Base-by-base conservation (phyloP, 139 green algal genomes). In the Ulvella scutata region DNA sequence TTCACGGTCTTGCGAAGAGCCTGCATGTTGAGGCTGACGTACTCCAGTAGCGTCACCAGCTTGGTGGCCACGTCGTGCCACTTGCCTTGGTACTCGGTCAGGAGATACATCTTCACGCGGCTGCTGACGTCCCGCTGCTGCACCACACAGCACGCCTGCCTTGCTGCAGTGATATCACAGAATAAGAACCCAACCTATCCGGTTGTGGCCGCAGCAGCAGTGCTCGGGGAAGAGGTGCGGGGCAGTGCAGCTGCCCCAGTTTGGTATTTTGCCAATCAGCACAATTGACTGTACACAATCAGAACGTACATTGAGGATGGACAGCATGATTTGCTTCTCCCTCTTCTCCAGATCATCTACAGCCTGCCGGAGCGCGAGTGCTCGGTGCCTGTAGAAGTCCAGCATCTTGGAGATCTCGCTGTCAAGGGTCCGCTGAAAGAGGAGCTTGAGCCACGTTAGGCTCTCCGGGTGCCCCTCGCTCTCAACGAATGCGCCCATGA, bases 1-100 rank as follows among this genome's bases (percentile, higher is more conserved):
- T 86, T 86, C 29, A 86, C 38, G 37, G 82, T 86, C 61, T 86
- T 86, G 21, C 81, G 76, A 17, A 86, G 37, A 35, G 40, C 81
- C 23, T 72, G 59, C 74, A 84, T 82, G 74, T 86, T 86, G 62
- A 86, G 80, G 29, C 51, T 76, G 62, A 86, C 77, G 39, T 73
- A 86, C 28, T 72, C 67, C 34, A 84, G 72, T 43, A 84, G 40
- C 37, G 81, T 21, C 17, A 38, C 61, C 23, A 83, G 62, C 9
- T 62, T 51, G 37, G 29, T 37, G 6, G 72, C 79, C 26, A 38
- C 34, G 3, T 35, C 43, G 43, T 43, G 28, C 74, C 74, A 78
- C 37, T 74, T 10, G 34, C 75, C 74, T 31, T 73, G 38, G 38
- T 37, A 59, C 13, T 21, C 35, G 29, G 75, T 20, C n/a, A 78